Percentiles rank a stretch among this genome's conserved stretches.
Conservation (phyloP, 2,329 filamentous ascomycete genomes). For the Pseudogymnoascus sp. region DNA sequence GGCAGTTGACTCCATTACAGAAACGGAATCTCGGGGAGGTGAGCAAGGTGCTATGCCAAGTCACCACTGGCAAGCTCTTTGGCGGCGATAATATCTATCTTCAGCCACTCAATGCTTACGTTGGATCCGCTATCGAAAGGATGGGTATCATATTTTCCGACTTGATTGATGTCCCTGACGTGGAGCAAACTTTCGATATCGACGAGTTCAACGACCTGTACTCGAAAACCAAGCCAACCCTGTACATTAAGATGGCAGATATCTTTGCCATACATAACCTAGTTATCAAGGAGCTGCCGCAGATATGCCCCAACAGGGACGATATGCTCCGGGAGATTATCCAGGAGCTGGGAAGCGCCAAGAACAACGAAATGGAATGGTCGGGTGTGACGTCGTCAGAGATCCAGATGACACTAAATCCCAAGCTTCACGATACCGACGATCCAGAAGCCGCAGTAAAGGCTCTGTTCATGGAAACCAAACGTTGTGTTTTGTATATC, state of each 20-base stretch:
- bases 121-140: constrained; percentile 76
- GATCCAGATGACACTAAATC: constrained; percentile 83
- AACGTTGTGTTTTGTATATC: constrained; percentile 93
- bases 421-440: constrained; percentile 81
- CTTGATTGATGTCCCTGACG: constrained; percentile 75
- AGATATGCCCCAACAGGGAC: constrained; percentile 71
- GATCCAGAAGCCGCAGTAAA: constrained; percentile 92
- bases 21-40: constrained; percentile 89
- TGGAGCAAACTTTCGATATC: constrained; percentile 91
- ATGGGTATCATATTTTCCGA: constrained; percentile 68
- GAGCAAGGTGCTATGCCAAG: constrained; percentile 82
- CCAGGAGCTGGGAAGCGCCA: constrained; percentile 88
- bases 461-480: constrained; percentile 94
- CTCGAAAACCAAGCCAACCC: constrained; percentile 86
- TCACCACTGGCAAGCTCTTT: constrained; percentile 81
- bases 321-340: constrained; percentile 87
- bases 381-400: constrained; percentile 72
- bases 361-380: constrained; percentile 93
- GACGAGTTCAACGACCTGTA: constrained; percentile 99
- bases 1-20: constrained; percentile 79
- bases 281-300: constrained; percentile 68
- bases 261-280: constrained; percentile 94
- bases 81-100: constrained; percentile 92
- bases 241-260: constrained; percentile 99
- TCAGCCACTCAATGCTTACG: constrained; percentile 87